Evolutionary conservation across 805 yeast species (phyloP), one percentile per base, ranked within the genome.

Genomic region (Debaryomyces maramus): DNA sequence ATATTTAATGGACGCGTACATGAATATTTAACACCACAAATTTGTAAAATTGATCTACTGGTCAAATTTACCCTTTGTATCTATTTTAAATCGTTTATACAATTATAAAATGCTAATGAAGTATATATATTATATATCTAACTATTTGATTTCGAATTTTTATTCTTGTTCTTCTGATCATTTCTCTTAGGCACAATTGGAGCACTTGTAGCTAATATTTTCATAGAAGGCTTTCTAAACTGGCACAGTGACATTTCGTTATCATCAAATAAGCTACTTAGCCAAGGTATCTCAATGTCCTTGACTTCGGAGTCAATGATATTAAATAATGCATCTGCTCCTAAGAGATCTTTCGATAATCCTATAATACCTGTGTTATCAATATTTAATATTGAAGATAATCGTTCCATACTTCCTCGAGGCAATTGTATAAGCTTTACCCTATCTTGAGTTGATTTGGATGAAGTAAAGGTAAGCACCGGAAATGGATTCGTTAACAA

Each of bases 361-460:
- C 73, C 75, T 3, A 71, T 23, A 3, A 73, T 55, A 1, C 65
- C 56, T 4, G 52, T 51, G 28, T 63, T 52, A 7, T 58, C 60
- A 6, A 45, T 51, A 6, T 61, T 58, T 16, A 68, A 44, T 3
- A 48, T 53, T 18, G 48, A 42, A 29, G 73, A 64, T 1, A 77
- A 44, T 38, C 48, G 45, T 4, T 41, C 49, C 52, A 51, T 53
- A 6, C 66, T 48, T 3, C 70, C 77, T 40, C 65, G 68, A 2
- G 89, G 89, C 18, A 85, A 61, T 45, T 80, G 84, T 2, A 84
- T 69, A 32, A 84, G 60, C 44, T 78, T 81, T 3, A 80, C 80
- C n/a, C 67, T 44, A 4, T 48, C 44, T 3, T 46, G 45, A 3
- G 43, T 28, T 0, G 63, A 51, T 16, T 35, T 36, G 0, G 73